Base-by-base conservation (phyloP, 352 stramenopile genomes). In the Pythium chondricola region DNA sequence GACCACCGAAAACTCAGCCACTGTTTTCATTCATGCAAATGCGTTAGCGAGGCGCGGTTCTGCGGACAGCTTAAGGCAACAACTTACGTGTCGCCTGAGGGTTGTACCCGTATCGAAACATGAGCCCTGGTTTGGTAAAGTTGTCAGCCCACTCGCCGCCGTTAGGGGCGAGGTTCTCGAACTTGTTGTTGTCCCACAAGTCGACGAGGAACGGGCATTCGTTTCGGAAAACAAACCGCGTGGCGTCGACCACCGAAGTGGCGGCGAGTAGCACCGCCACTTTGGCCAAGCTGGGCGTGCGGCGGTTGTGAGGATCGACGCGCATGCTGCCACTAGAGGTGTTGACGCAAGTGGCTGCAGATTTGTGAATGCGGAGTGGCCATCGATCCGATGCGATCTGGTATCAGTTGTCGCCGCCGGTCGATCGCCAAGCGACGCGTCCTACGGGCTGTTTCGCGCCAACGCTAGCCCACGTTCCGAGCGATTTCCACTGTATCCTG, bases 61-160 rank as follows among this genome's bases (percentile, higher is more conserved):
- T n/a, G n/a, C n/a, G n/a, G n/a, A 43, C 16, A 53, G 24, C 2
- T 0, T 11, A 17, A 37, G 30, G 44, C 17, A 22, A 32, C 2
- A 52, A 52, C 61, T 27, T 63, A 65, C 61, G 18, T 6, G 64
- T 73, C 8, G 64, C 64, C 31, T 73, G 25, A 13, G 63, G 56
- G 25, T 60, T 38, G 44, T 62, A 56, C 10, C 64, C 64, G 22
- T 70, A 39, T 31, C 61, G 56, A 52, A 48, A 73, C 60, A 70
- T 70, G 52, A 66, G 55, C 2, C 48, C 56, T 0, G 48, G n/a
- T n/a, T 43, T 27, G 3, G 18, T 25, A 2, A 45, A 52, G 20
- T 67, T 35, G 14, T 56, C 25, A 20, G 51, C 32, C 31, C 52
- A 43, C n/a, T 48, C 30, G 6, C 39, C 43, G 6, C 33, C 43